Evolutionary conservation across 2,329 filamentous ascomycete species (phyloP), one percentile per base, ranked within the genome.

Genomic region (Colletotrichum scovillei): DNA sequence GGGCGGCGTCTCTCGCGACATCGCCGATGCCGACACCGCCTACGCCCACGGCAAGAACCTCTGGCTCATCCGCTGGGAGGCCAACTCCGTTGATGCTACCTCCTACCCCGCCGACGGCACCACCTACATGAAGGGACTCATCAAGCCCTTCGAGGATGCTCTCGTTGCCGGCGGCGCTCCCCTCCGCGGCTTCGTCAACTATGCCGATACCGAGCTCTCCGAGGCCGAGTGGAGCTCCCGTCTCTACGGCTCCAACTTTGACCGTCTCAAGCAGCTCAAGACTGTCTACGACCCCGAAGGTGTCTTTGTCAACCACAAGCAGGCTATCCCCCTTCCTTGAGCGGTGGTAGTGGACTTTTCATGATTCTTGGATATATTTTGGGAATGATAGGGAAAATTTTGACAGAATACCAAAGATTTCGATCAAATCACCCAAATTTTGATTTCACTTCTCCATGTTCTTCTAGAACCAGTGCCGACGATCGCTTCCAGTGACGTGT

Each of bases 101-200:
- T 83, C 82, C 75, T 88, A 88, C 76, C 85, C 86, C 12, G 79
- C 86, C 59, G 85, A 87, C 76, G 84, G 85, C 64, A 82, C 84
- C 0, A 81, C 81, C 4, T 88, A 87, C 77, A 83, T 83, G 35
- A 84, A 86, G 42, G 82, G 87, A 74, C 79, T 91, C 22, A 38
- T 68, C 22, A 76, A 77, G 63, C 74, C 74, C 58, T 75, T 75
- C 28, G 74, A 74, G 68, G 60, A 74, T 14, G 72, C 74, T 35
- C 68, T 75, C 7, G 60, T 64, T 6, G 67, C 55, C 49, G 68
- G 52, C 19, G 74, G 74, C 46, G n/a, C 24, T 5, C 35, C 67
- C 14, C 72, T 75, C 35, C 64, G 74, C 12, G 68, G 72, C 32
- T 75, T 74, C 52, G 72, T 74, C 67, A 74, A 75, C 67, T 75